Conservation (phyloP, 768 basidiomycete species). For the Termitomyces titanicus region DNA sequence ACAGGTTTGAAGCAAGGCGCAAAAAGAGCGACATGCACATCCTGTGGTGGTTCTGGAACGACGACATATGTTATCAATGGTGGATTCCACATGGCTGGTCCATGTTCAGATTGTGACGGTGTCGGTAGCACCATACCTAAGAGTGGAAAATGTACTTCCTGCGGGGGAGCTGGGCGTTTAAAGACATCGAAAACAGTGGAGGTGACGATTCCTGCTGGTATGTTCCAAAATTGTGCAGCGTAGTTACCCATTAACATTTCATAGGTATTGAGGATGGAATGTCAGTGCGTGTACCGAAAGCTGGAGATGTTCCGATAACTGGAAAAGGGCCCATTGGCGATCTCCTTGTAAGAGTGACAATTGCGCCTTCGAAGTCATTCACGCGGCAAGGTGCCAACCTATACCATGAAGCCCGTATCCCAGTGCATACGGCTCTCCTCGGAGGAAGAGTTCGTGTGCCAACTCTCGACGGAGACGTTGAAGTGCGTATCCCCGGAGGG, state of each 20-base stretch:
- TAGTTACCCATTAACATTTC: constrained; percentile 3
- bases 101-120: constrained; percentile 81
- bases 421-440: constrained; percentile 87
- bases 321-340: constrained; percentile 81
- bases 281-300: constrained; percentile 75
- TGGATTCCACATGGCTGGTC: constrained; percentile 96
- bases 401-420: constrained; percentile 86
- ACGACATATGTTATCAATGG: constrained; percentile 86
- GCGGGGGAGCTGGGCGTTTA: constrained; percentile 86
- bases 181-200: constrained; percentile 72
- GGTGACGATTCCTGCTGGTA: constrained; percentile 84
- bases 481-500: constrained; percentile 86
- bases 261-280: constrained; percentile 94
- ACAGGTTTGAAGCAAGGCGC: constrained; percentile 85
- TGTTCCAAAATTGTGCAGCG: constrained; percentile 24
- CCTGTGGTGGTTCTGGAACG: constrained; percentile 85
- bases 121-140: constrained; percentile 77
- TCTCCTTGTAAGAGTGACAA: constrained; percentile 81
- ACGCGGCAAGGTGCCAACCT: constrained; percentile 88
- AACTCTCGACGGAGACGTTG: constrained; percentile 93
- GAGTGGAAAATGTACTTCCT: constrained; percentile 72
- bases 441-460: constrained; percentile 91
- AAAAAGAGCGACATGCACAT: constrained; percentile 71
- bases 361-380: constrained; percentile 81
- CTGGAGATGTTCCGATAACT: constrained; percentile 80